Evolutionary conservation across 2,329 filamentous ascomycete genomes (phyloP).

Genomic region (Pseudopyrenochaeta lycopersici): DNA sequence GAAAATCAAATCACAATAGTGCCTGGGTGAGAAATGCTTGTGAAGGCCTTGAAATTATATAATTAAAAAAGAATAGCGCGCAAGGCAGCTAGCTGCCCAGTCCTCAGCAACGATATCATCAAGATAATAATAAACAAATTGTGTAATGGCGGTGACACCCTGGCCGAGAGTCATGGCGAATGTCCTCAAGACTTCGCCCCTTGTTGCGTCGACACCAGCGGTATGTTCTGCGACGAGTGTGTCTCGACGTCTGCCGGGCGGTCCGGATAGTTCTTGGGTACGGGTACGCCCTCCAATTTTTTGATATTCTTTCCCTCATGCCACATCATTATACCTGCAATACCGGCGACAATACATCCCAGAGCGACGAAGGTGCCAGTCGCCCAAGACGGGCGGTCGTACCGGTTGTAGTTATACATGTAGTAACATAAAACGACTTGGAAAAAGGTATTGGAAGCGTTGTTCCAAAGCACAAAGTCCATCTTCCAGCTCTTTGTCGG

Average conservation of each 20-base stretch:
- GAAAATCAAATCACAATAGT: no score
- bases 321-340: slow-evolving; percentile 75
- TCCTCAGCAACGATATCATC: no score
- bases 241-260: slow-evolving; percentile 32
- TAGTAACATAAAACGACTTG: slow-evolving; percentile 77
- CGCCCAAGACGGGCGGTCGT: slow-evolving; percentile 78
- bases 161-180: slow-evolving; percentile 18
- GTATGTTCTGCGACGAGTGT: slow-evolving; percentile 24
- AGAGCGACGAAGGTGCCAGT: slow-evolving; percentile 81
- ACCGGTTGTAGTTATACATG: slow-evolving; percentile 84
- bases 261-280: slow-evolving; percentile 34
- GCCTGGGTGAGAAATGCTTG: no score
- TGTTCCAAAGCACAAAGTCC: slow-evolving; percentile 81
- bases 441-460: slow-evolving; percentile 80
- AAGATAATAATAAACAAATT: no score
- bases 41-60: no score
- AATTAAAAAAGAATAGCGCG: no score
- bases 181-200: slow-evolving; percentile 33
- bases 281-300: slow-evolving; percentile 49
- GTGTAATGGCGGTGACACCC: no score
- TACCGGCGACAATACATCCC: slow-evolving; percentile 73
- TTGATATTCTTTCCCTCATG: slow-evolving; percentile 67
- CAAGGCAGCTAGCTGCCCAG: no score
- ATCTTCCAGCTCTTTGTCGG: slow-evolving; percentile 77
- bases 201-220: slow-evolving; percentile 25